A percentile compares a stretch with the other conserved stretches of the same genome.
phyloP scores from a whole-genome alignment of 495 filamentous ascomycete species.

The Platismatia glauca region DNA sequence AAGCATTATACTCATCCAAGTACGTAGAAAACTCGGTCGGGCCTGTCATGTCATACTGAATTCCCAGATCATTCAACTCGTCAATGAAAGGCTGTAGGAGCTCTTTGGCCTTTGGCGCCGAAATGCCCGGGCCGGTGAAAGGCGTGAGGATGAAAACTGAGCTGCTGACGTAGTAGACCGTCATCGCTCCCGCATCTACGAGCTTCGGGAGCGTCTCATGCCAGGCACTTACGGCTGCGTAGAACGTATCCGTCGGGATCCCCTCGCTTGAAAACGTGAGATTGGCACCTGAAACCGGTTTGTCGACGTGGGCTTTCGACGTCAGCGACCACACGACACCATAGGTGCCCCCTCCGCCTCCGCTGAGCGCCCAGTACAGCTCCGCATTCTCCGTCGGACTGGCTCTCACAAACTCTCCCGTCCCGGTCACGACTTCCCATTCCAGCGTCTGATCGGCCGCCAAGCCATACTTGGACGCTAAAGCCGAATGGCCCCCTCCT shows the following conservation, averaged over 20 bases:
- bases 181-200: too few species aligned
- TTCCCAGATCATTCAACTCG: too few species aligned
- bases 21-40: too few species aligned
- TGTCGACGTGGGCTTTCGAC: slow-evolving; percentile 28
- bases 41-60: too few species aligned
- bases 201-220: too few species aligned
- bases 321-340: slow-evolving; percentile 54
- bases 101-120: too few species aligned
- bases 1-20: too few species aligned
- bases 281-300: too few species aligned
- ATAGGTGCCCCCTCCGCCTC: slow-evolving; percentile 57
- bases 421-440: slow-evolving; percentile 43
- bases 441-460: slow-evolving; percentile 57
- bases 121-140: too few species aligned
- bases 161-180: too few species aligned
- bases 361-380: slow-evolving; percentile 59
- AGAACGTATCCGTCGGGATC: slow-evolving; percentile 30
- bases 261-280: slow-evolving; percentile 12
- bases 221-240: slow-evolving; percentile 24
- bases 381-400: slow-evolving; percentile 50
- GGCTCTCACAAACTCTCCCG: slow-evolving; percentile 41
- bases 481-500: slow-evolving; percentile 52
- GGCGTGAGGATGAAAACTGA: too few species aligned
- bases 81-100: too few species aligned
- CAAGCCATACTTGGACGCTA: slow-evolving; percentile 46